Evolutionary conservation across 1,284 basidiomycete genomes (phyloP).

Genomic region (Xanthoconium separans): DNA sequence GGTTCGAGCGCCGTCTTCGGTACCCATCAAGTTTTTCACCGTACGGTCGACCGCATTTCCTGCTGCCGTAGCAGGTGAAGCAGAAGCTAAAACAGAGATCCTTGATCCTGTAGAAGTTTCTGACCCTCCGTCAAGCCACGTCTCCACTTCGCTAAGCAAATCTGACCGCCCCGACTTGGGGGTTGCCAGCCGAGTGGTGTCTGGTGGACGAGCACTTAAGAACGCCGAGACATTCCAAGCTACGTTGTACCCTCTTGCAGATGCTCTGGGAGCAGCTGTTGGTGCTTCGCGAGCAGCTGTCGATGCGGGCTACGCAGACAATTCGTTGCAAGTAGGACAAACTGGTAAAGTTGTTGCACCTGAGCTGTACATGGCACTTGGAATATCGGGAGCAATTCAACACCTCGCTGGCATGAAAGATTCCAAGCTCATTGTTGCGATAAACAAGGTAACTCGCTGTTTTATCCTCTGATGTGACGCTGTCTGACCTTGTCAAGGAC

Average conservation of each 20-base stretch:
- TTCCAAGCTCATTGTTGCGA: conserved; percentile 96
- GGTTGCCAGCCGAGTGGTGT: conserved; percentile 86
- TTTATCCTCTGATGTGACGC: not conserved
- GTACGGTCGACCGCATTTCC: conserved; percentile 94
- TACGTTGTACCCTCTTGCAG: conserved; percentile 88
- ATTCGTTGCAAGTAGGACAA: conserved; percentile 97
- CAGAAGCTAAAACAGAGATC: conserved; percentile 55
- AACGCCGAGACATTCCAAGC: conserved; percentile 89
- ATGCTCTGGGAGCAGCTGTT: conserved; percentile 91
- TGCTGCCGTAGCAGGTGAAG: conserved; percentile 56
- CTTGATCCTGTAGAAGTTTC: conserved; percentile 68
- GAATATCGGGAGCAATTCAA: conserved; percentile 97
- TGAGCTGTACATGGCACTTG: conserved; percentile 93
- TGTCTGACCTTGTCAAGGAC: conserved; percentile 56
- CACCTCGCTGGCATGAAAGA: conserved; percentile 99
- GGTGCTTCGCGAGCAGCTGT: conserved; percentile 98
- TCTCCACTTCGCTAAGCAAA: conserved; percentile 85
- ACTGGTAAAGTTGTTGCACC: conserved; percentile 97
- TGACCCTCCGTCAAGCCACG: conserved; percentile 67
- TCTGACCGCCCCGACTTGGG: conserved; percentile 94
- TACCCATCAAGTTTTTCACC: conserved; percentile 92
- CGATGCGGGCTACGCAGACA: conserved; percentile 98
- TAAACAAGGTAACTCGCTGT: conserved; percentile 78
- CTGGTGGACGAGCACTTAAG: conserved; percentile 95
- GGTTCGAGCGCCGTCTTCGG: conserved; percentile 72